Evolutionary conservation across 306 rosid genomes (phyloP), one percentile per base, ranked within the genome.

Genomic region (Ziziphus jujuba): DNA sequence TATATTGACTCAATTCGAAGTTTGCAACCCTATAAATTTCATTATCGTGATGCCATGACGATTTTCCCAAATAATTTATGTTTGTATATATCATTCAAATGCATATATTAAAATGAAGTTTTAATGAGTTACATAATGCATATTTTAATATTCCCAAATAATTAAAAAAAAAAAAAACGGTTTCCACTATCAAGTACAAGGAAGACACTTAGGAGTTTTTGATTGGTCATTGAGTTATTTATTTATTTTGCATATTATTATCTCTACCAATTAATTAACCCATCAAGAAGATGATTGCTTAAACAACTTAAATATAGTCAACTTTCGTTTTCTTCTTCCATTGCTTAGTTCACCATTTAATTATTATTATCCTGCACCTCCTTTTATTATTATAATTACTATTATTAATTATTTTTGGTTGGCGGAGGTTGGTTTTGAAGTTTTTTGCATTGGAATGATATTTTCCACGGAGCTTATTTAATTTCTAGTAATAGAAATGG

Each of bases 171-270:
- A n/a, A n/a, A n/a, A n/a, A n/a, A n/a, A n/a, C n/a, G n/a, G n/a
- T n/a, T n/a, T 14, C 22, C 25, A 12, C 33, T 33, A 2, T 28
- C 48, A 47, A 31, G 11, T n/a, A 56, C 14, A 56, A 56, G 56
- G 22, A 56, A 21, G 72, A 73, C 66, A 49, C 77, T 48, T 19
- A 22, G 77, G 10, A 16, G 66, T 48, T 34, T 65, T 65, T 49
- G 61, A 73, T 58, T 65, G 77, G 34, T 36, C n/a, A 5, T 23
- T 58, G 40, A 58, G 6, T 17, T n/a, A 15, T 58, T 22, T 73
- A 58, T 56, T 58, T n/a, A n/a, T 36, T 10, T 10, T 36, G 19
- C 20, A 17, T 33, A 19, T 15, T 17, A 36, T 12, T 24, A 21
- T 17, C 66, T 15, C 34, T 14, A 15, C 61, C 61, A 48, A 57